Base-by-base conservation (phyloP, 2,329 filamentous ascomycete species). In the Phialocephala sp. region DNA sequence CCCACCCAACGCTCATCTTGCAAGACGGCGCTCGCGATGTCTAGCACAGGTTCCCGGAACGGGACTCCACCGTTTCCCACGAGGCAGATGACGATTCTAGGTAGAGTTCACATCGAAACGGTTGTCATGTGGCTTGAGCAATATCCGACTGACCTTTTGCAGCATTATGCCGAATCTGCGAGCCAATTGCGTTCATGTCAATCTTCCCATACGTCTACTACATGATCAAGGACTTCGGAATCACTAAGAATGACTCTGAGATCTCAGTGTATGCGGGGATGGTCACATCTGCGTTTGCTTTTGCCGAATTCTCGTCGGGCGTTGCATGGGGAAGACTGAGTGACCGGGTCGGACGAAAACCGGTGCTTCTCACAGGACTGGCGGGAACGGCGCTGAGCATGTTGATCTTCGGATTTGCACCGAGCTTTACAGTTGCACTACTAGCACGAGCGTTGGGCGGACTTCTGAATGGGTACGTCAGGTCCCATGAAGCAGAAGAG, bases 131-230 rank as follows among this genome's bases (percentile, higher is more conserved):
- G 20, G 45, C 12, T 54, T n/a, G 27, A 36, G 27, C 14, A 47
- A 54, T 24, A 20, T 35, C 12, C 20, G 22, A 45, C 59, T 64
- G 52, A 63, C 61, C 8, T 18, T 54, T 32, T 52, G n/a, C 69
- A 96, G 94, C 93, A 55, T 85, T 97, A 75, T 97, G 94, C 80
- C 90, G 95, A 76, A 94, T 99, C 82, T 97, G 93, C 83, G 95
- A 99, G 78, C 95, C 95, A 60, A 98, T 99, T 78, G 95, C 95
- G 6, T 98, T 99, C 84, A 98, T 97, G 93, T 97, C 94, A 62
- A 97, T 98, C 73, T 98, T 99, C 77, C 95, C 95, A 1, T 99
- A 98, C 79, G 93, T 97, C 73, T 98, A 97, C 82, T 94, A 91
- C 82, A 98, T 99, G 95, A 91, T 98, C 72, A 85, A 93, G 74